These are phyloP conservation scores for Penicillium paradoxum DNA, from an alignment of 495 filamentous ascomycete species.

Conservation along the genomic window DNA sequence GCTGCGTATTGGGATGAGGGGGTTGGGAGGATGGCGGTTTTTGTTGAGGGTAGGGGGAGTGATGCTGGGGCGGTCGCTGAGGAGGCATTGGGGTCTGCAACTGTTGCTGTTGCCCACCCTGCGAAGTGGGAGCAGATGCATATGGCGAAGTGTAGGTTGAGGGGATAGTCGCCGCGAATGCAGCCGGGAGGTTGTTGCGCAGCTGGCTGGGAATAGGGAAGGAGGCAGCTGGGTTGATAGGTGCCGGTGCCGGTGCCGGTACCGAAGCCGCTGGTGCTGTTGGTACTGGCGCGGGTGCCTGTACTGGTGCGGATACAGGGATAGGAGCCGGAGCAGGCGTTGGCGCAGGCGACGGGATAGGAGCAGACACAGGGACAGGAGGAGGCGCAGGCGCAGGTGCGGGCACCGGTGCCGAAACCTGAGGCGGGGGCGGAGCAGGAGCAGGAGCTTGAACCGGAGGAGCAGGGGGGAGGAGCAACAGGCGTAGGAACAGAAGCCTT, in stretches of 20 bases:
- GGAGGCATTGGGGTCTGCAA: constrained; percentile 28
- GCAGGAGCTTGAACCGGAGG: constrained; percentile 12
- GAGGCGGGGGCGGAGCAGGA: constrained; percentile 4
- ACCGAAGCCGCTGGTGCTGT: constrained; percentile 2
- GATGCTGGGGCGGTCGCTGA: constrained; percentile 23
- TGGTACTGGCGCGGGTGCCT: constrained; percentile 5
- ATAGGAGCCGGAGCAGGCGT: constrained; percentile 9
- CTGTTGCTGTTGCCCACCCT: constrained; percentile 27
- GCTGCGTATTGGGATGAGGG: constrained; percentile 18
- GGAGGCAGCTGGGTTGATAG: constrained; percentile 21
- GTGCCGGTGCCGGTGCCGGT: constrained; percentile 12
- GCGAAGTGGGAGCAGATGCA: constrained; percentile 36
- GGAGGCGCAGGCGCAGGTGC: constrained; percentile 18
- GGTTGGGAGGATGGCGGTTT: constrained; percentile 18
- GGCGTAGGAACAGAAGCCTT: constrained; percentile 9
- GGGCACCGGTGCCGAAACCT: constrained; percentile 13
- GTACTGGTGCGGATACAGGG: constrained; percentile 7
- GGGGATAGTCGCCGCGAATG: constrained; percentile 37
- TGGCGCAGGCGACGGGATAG: constrained; percentile 19
- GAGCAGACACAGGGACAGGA: constrained; percentile 14
- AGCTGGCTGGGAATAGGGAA: constrained; percentile 40
- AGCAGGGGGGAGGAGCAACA: constrained; percentile 9
- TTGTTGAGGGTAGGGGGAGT: constrained; percentile 22
- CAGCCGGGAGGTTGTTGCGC: constrained; percentile 42
- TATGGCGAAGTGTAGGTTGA: constrained; percentile 42